A percentile compares a stretch with the other conserved stretches of the same genome.
phyloP scores from a whole-genome alignment of 345 rosid species.

The Cardamine occulta region DNA sequence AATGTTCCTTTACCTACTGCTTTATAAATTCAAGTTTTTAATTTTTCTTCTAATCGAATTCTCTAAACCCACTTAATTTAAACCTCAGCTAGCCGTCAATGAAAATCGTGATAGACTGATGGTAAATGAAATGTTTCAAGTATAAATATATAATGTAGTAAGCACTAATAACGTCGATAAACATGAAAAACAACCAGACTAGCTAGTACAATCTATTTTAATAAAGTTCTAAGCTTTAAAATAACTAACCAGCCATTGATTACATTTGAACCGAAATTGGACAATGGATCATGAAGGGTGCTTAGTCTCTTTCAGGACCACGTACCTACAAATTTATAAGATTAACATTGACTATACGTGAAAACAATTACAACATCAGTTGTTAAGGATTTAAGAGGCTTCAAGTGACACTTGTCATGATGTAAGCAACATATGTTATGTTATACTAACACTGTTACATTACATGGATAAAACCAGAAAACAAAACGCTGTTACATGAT shows the following conservation, averaged over 20 bases:
- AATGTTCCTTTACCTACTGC: constrained; percentile 42
- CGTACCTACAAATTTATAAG: constrained; percentile 19
- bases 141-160: not conserved
- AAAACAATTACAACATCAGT: not conserved
- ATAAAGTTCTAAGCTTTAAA: constrained; percentile 27
- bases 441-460: constrained; percentile 1
- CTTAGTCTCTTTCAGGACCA: constrained; percentile 43
- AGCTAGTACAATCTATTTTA: not conserved
- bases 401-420: constrained; percentile 16
- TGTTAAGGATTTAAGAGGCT: constrained; percentile 15
- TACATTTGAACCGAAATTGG: constrained; percentile 30
- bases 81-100: constrained; percentile 3
- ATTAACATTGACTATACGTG: constrained; percentile 25
- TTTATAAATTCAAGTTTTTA: constrained; percentile 5
- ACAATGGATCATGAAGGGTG: constrained; percentile 24
- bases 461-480: not conserved
- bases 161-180: constrained; percentile 1
- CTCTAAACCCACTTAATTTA: not conserved
- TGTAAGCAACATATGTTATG: constrained; percentile 24
- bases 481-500: constrained; percentile 1
- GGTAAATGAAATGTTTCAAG: not conserved
- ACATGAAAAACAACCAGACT: constrained; percentile 17
- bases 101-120: not conserved
- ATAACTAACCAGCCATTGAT: constrained; percentile 30
- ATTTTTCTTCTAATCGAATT: constrained; percentile 8